Conservation (phyloP, 345 rosid species). For the Dovyalis caffra region DNA sequence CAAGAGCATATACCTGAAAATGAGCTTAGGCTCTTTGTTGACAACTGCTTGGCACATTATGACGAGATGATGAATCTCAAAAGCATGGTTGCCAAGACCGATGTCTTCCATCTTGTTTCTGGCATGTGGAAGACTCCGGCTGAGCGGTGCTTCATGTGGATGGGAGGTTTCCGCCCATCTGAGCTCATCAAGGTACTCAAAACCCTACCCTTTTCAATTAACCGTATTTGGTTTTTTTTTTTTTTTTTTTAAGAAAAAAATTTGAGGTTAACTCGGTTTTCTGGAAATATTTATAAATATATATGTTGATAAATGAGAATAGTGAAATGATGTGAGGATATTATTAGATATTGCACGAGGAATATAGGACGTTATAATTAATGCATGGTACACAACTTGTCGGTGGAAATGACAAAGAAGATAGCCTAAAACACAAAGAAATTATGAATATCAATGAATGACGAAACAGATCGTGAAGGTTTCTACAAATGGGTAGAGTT, state of each 20-base stretch:
- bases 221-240: neutral
- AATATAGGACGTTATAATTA: slow-evolving; percentile 9
- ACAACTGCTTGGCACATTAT: slow-evolving; percentile 70
- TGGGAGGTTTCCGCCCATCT: slow-evolving; percentile 96
- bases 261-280: neutral
- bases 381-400: slow-evolving; percentile 32
- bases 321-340: neutral
- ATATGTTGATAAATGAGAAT: neutral
- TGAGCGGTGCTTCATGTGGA: slow-evolving; percentile 98
- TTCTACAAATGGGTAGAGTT: slow-evolving; percentile 48
- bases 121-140: slow-evolving; percentile 99
- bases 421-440: neutral
- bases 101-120: slow-evolving; percentile 88
- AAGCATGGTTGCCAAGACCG: slow-evolving; percentile 71
- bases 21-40: slow-evolving; percentile 82
- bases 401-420: slow-evolving; percentile 12
- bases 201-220: neutral
- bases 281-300: neutral
- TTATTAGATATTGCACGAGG: slow-evolving; percentile 3
- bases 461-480: slow-evolving; percentile 35
- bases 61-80: slow-evolving; percentile 80
- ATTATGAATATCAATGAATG: slow-evolving; percentile 27
- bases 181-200: slow-evolving; percentile 82
- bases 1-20: slow-evolving; percentile 84
- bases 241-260: neutral